Conservation (phyloP, 2,329 filamentous ascomycete genomes). For the Mycocentrospora acerina region DNA sequence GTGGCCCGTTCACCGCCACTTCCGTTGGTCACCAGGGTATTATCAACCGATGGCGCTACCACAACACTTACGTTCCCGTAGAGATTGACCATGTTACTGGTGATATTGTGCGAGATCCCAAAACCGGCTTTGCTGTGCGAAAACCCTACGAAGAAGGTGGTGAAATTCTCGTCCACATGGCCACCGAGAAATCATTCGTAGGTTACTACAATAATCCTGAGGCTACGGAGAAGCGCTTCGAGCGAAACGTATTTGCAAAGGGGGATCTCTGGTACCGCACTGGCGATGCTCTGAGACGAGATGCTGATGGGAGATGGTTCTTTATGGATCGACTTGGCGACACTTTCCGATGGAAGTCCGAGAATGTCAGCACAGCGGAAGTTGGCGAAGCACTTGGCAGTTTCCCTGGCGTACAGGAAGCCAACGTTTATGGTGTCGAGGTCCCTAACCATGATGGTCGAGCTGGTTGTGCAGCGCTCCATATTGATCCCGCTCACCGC, state of each 20-base stretch:
- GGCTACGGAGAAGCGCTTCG: slow-evolving; percentile 62
- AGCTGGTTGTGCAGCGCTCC: slow-evolving; percentile 58
- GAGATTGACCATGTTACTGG: slow-evolving; percentile 68
- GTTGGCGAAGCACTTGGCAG: slow-evolving; percentile 50
- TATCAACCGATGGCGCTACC: slow-evolving; percentile 56
- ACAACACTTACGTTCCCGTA: slow-evolving; percentile 64
- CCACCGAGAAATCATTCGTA: slow-evolving; percentile 60
- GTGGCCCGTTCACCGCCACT: slow-evolving; percentile 62
- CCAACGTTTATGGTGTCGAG: slow-evolving; percentile 53
- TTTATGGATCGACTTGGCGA: slow-evolving; percentile 53
- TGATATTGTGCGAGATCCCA: slow-evolving; percentile 64
- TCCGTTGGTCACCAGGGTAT: slow-evolving; percentile 72
- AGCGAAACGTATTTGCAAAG: slow-evolving; percentile 48
- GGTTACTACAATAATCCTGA: slow-evolving; percentile 70
- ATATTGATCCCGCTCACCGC: slow-evolving; percentile 54
- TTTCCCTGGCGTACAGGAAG: slow-evolving; percentile 48
- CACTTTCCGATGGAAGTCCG: slow-evolving; percentile 54
- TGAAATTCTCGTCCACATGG: slow-evolving; percentile 70
- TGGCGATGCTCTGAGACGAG: slow-evolving; percentile 49
- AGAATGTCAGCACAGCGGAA: slow-evolving; percentile 53
- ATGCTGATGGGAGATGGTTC: slow-evolving; percentile 49
- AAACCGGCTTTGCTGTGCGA: slow-evolving; percentile 67
- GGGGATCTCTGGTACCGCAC: slow-evolving; percentile 54
- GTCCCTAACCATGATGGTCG: slow-evolving; percentile 54
- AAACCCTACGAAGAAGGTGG: slow-evolving; percentile 67